These are phyloP conservation scores for Elongisporangium undulatum DNA, from an alignment of 352 stramenopile genomes.

Conservation along the genomic window DNA sequence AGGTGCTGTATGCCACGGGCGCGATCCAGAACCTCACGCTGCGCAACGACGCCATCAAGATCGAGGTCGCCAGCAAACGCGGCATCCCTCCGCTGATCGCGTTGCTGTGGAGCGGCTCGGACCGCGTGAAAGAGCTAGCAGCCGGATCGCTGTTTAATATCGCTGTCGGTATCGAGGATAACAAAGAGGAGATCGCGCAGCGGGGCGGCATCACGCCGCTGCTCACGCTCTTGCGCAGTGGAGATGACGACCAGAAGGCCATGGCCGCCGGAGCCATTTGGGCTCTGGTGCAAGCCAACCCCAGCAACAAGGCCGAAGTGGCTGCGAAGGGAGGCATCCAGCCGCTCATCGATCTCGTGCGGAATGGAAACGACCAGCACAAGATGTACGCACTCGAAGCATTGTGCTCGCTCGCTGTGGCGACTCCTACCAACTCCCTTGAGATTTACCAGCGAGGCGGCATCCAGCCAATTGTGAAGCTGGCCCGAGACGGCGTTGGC, in stretches of 20 bases:
- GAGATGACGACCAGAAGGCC: slow-evolving; percentile 1
- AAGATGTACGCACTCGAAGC: slow-evolving; percentile 2
- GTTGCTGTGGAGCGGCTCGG: neutral
- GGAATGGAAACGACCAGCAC: neutral
- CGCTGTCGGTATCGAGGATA: neutral
- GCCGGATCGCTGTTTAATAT: neutral
- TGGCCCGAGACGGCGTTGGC: neutral
- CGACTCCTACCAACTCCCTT: neutral
- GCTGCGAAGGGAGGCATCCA: neutral
- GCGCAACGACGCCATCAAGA: neutral
- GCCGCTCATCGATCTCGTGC: neutral
- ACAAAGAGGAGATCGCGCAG: neutral
- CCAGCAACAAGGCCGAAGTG: neutral
- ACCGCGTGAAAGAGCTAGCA: neutral
- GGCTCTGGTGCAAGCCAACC: neutral
- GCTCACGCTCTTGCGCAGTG: neutral
- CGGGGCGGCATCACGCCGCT: neutral
- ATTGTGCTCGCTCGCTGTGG: neutral
- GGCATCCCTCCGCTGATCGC: neutral
- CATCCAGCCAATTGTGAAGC: neutral
- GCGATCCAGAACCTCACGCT: neutral
- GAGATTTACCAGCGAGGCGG: neutral
- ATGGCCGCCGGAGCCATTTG: neutral
- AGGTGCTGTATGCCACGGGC: neutral
- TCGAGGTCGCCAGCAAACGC: neutral